These are phyloP conservation scores for Zanthoxylum bungeanum DNA, from an alignment of 345 rosid species.

Conservation along the genomic window DNA sequence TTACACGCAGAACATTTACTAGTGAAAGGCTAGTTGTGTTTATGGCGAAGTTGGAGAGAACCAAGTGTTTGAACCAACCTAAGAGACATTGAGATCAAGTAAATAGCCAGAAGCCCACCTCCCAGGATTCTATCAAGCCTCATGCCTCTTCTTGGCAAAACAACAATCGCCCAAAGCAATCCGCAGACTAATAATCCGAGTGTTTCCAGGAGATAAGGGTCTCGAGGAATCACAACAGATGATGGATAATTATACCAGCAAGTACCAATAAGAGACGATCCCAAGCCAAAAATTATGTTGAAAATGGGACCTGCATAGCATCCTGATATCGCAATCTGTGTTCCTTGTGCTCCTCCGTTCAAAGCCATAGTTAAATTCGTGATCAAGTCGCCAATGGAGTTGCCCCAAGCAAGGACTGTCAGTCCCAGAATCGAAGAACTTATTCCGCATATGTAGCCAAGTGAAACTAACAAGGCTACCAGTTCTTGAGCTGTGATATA, in stretches of 20 bases:
- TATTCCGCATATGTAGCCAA: conserved; percentile 58
- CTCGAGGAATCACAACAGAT: conserved; percentile 41
- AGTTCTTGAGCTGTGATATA: conserved; percentile 82
- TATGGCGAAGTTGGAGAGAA: conserved; percentile 10
- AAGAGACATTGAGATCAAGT: conserved; percentile 48
- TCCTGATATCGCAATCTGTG: conserved; percentile 75
- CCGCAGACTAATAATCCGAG: conserved; percentile 61
- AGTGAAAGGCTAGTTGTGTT: background rate
- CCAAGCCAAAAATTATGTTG: conserved; percentile 71
- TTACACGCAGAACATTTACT: background rate
- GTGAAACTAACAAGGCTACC: conserved; percentile 65
- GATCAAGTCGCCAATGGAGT: conserved; percentile 78
- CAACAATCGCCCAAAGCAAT: conserved; percentile 75
- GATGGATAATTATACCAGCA: conserved; percentile 55
- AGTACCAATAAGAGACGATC: conserved; percentile 62
- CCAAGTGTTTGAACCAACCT: conserved; percentile 48
- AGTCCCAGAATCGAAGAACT: conserved; percentile 76
- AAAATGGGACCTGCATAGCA: conserved; percentile 92
- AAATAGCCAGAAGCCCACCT: conserved; percentile 63
- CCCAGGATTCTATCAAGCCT: conserved; percentile 65
- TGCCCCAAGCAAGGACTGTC: conserved; percentile 93
- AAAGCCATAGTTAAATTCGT: conserved; percentile 68
- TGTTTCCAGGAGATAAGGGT: conserved; percentile 65
- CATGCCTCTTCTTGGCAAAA: conserved; percentile 66
- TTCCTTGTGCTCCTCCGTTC: conserved; percentile 66